phyloP scores from a whole-genome alignment of 257 asterid genomes.

The Avicennia marina region DNA sequence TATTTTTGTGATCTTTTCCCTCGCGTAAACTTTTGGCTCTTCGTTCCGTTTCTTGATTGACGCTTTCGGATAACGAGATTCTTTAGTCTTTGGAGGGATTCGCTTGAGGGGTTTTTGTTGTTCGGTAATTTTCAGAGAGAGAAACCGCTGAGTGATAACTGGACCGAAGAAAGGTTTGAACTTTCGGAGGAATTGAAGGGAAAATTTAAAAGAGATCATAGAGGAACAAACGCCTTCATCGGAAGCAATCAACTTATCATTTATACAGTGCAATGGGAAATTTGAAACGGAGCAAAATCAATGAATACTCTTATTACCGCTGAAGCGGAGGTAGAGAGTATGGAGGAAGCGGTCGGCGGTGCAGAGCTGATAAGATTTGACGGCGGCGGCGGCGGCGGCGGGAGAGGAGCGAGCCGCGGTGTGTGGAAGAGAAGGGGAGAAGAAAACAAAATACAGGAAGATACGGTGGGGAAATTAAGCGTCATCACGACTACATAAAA shows the following conservation, averaged over 20 bases:
- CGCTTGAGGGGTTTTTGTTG: conserved; percentile 25
- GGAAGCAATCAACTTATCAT: neutral
- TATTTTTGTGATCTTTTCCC: conserved; percentile 47
- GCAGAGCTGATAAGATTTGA: too few species aligned
- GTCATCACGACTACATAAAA: too few species aligned
- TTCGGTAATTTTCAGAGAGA: conserved; percentile 20
- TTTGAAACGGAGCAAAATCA: too few species aligned
- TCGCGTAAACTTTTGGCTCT: conserved; percentile 41
- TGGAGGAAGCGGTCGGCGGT: too few species aligned
- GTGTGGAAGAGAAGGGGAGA: too few species aligned
- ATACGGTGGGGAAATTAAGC: too few species aligned
- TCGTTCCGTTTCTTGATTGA: conserved; percentile 24
- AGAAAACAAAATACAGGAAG: too few species aligned
- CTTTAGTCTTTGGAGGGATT: conserved; percentile 18
- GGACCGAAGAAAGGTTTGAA: conserved; percentile 21
- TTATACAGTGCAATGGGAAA: too few species aligned
- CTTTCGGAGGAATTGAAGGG: conserved; percentile 30
- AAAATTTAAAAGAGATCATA: conserved; percentile 35
- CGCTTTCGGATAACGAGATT: conserved; percentile 23
- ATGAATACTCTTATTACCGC: too few species aligned
- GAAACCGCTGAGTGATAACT: conserved; percentile 20
- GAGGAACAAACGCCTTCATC: neutral
- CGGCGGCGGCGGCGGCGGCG: too few species aligned
- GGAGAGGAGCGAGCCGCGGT: too few species aligned
- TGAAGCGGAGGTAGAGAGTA: too few species aligned